Evolutionary conservation across 2,329 filamentous ascomycete species (phyloP), one percentile per base, ranked within the genome.

Genomic region (Aspergillus japonicus): DNA sequence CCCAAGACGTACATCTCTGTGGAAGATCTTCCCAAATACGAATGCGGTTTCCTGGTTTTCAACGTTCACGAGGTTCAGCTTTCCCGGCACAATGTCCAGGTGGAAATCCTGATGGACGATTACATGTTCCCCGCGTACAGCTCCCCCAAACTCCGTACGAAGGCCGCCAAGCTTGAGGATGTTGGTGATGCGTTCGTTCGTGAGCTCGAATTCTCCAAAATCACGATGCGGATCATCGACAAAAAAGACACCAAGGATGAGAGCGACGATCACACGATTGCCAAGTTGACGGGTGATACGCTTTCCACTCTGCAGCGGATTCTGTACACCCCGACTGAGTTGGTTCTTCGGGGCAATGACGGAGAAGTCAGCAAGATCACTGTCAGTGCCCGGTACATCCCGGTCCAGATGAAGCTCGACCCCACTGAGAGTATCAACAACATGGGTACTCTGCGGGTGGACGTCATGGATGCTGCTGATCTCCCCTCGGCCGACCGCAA

Each of bases 371-470:
- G 87, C 79, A 93, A 87, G 71, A 84, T 99, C 72, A 96, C 89
- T 67, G 90, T 99, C 72, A 96, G 90, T 79, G 84, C 97, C 71
- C 96, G 96, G 77, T 99, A 96, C 73, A 87, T 99, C 24, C 95
- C 95, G 0, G 88, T 98, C 62, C 87, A 91, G 79, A 99, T 99
- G 95, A 82, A 87, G 58, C 89, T 99, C 52, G 92, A 99, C 70
- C 90, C 95, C 0, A 92, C 88, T 69, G 95, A 99, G 78, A 97
- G 92, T 71, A 96, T 99, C 82, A 98, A 97, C 85, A 99, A 99
- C 78, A 96, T 96, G 87, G 95, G 95, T 61, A 93, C 88, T 60
- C 87, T 99, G 23, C 90, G 93, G 21, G 91, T 99, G n/a, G 92
- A 98, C 69, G 85, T 99, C 19, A 80, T 98, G 42, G 92, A 96